phyloP scores from a whole-genome alignment of 176 grass and related monocot genomes.

The Aegilops longissima region DNA sequence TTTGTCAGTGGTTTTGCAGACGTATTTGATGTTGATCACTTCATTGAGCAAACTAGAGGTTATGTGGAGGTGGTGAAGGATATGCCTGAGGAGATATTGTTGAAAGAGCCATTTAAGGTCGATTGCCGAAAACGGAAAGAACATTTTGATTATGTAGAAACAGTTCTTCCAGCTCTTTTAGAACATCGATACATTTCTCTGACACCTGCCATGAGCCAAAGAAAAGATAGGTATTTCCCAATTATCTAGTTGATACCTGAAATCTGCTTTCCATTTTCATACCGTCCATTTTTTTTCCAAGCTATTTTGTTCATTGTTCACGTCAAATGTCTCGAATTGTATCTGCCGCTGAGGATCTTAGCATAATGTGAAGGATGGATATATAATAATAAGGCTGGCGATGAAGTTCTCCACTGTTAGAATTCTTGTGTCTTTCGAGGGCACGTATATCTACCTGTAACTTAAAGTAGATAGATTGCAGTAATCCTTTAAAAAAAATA shows the following conservation, averaged over 20 bases:
- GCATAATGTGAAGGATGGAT: background rate
- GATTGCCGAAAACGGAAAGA: conserved; percentile 92
- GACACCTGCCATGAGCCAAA: conserved; percentile 80
- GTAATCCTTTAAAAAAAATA: background rate
- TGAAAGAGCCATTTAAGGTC: conserved; percentile 72
- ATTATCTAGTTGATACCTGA: background rate
- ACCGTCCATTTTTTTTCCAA: background rate
- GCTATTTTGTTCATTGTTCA: background rate
- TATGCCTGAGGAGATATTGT: conserved; percentile 60
- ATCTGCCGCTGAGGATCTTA: conserved; percentile 18
- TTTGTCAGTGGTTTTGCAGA: conserved; percentile 90
- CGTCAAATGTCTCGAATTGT: background rate
- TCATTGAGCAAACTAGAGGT: conserved; percentile 81
- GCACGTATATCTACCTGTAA: background rate
- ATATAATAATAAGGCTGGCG: background rate
- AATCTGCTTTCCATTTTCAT: background rate
- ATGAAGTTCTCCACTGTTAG: background rate
- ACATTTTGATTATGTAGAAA: conserved; percentile 78
- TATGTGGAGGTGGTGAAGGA: conserved; percentile 81
- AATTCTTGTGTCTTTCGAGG: background rate
- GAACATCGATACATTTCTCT: conserved; percentile 80
- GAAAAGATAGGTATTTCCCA: conserved; percentile 84
- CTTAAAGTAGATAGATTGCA: background rate
- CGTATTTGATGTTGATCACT: conserved; percentile 91
- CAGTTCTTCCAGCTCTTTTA: conserved; percentile 69